These are phyloP conservation scores for Ganoderma lingzhi DNA, from an alignment of 1,284 basidiomycete genomes.

Conservation along the genomic window DNA sequence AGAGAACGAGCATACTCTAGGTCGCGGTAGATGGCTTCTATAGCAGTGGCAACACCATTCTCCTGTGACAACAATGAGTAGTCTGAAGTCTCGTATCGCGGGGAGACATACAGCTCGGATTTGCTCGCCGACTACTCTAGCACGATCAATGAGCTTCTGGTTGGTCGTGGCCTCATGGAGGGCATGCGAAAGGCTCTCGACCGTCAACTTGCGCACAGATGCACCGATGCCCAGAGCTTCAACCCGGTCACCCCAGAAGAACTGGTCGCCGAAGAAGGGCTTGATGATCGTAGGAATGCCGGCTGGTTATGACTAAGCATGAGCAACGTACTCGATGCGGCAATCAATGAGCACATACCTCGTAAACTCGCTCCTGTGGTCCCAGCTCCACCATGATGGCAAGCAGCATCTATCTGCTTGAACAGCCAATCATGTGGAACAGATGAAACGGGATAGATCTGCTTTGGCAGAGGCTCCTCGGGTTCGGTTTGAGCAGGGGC, in stretches of 20 bases:
- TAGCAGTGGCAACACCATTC: slow-evolving; percentile 87
- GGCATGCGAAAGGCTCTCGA: slow-evolving; percentile 80
- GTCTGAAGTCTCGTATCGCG: slow-evolving; percentile 2
- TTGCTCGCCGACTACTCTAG: slow-evolving; percentile 82
- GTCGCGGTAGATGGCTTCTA: slow-evolving; percentile 93
- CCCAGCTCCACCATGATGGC: slow-evolving; percentile 97
- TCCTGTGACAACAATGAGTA: slow-evolving; percentile 61
- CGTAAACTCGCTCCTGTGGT: slow-evolving; percentile 94
- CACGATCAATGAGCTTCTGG: slow-evolving; percentile 86
- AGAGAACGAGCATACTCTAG: slow-evolving; percentile 87
- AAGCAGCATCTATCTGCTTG: slow-evolving; percentile 91
- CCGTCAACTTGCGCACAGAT: slow-evolving; percentile 86
- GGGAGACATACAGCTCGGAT: slow-evolving; percentile 75
- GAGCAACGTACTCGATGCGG: not conserved
- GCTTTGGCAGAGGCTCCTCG: slow-evolving; percentile 75
- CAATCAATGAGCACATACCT: slow-evolving; percentile 54
- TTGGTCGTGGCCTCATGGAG: slow-evolving; percentile 86
- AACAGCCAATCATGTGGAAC: slow-evolving; percentile 99
- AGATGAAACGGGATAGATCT: slow-evolving; percentile 87
- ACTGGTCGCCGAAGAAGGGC: slow-evolving; percentile 98
- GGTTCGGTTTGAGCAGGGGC: slow-evolving; percentile 60
- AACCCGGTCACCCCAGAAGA: slow-evolving; percentile 96
- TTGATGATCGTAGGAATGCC: slow-evolving; percentile 96
- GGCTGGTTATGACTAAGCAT: slow-evolving; percentile 54
- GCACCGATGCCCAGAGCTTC: slow-evolving; percentile 93